Evolutionary conservation across 441 rosid genomes (phyloP), one percentile per base, ranked within the genome.

Genomic region (Isatis lusitanica): DNA sequence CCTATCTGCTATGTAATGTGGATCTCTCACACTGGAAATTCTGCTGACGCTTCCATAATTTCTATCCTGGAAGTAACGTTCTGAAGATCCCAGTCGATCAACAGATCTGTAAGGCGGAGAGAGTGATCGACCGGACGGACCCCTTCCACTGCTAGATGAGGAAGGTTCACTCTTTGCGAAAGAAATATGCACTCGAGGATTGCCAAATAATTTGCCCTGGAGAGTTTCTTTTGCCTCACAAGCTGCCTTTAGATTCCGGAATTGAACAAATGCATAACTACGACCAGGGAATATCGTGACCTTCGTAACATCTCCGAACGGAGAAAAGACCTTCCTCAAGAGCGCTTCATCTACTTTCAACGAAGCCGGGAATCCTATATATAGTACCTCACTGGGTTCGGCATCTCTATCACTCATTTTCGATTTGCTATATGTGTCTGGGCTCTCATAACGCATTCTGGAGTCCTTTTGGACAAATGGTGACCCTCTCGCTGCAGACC

Each of bases 161-260:
- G 93, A 90, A 24, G 85, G 78, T 36, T 94, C 97, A 74, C 83
- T 90, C 88, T 82, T 92, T 18, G 98, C 96, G 60, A 88, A 94
- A 85, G 96, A 92, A 75, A 94, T 92, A 78, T 90, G 97, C 43
- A 94, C 99, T 36, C 96, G 98, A 21, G 98, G 97, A 80, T 94
- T 90, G 57, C 94, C 98, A 70, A 94, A 90, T 73, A 94, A 69
- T 75, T 92, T 92, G 40, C 98, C 99, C 81, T 94, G 96, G 71
- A 94, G 96, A 74, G 93, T 85, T 78, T 94, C 97, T 85, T 92
- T 94, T 28, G 99, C 98, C 84, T 85, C 80, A 83, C 84, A 88
- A 70, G 99, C 97, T 64, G 97, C 83, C 24, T 67, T 69, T 55
- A 83, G 12, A 76, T 72, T 84, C 74, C 86, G 82, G 83, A 90